Evolutionary conservation across 768 basidiomycete species (phyloP), one percentile per base, ranked within the genome.

Genomic region (Mycena olivaceomarginata): DNA sequence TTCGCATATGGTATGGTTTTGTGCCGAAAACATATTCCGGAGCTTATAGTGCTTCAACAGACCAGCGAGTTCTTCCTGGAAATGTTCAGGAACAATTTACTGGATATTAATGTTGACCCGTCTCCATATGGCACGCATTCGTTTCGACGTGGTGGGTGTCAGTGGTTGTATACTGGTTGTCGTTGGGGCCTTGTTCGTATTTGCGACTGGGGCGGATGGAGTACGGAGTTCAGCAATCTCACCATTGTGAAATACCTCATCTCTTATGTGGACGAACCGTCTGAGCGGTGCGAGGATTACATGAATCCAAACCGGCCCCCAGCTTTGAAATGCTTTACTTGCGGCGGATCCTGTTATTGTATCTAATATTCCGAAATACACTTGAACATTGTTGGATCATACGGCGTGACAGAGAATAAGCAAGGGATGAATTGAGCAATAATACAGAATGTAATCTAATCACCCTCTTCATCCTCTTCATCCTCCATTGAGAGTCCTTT

Each of bases 201-300:
- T 37, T 90, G 88, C 71, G 84, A 86, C 31, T 89, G 89, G 87
- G 89, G 86, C 41, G 89, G 88, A 0, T 89, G 89, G 88, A 85
- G 83, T 67, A 84, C 81, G 0, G 84, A 88, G 65, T 87, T 86
- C 72, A 83, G 83, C 16, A 83, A 83, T 63, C 51, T 85, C 60
- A 89, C 87, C 0, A 87, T 89, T 65, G 85, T 89, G 40, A 86
- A 86, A 65, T 88, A 89, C 72, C 78, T 89, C 8, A 84, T 88
- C n/a, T 87, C 86, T 1, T 86, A 83, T 82, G 87, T 85, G 57
- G 86, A 89, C 76, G 81, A 85, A 10, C 84, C 85, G 0, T 74
- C 67, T 2, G 78, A 84, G 13, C 72, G 46, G 3, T 81, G 85
- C 3, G 0, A 87, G 65, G 85, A 88, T 56, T 88, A 84, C 66